Conservation (phyloP, 2,329 filamentous ascomycete genomes). For the Colletotrichum kahawae region DNA sequence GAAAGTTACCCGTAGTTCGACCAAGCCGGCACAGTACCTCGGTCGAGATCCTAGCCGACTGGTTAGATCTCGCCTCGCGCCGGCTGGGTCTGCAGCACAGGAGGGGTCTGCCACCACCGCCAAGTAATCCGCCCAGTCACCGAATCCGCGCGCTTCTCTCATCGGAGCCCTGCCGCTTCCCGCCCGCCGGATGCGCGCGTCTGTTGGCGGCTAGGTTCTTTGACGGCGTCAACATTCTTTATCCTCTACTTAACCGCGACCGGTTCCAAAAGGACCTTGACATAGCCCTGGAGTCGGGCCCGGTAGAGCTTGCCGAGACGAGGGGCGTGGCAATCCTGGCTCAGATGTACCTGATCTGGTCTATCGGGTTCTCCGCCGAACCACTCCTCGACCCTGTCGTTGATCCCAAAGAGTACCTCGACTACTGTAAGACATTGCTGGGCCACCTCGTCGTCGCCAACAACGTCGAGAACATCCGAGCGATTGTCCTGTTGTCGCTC, state of each 20-base stretch:
- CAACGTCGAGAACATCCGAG: slow-evolving; percentile 23
- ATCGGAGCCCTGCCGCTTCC: background rate
- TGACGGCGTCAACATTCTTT: slow-evolving; percentile 3
- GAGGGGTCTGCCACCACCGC: background rate
- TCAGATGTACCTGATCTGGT: background rate
- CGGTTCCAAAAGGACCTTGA: background rate
- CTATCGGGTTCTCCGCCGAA: background rate
- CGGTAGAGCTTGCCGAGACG: background rate
- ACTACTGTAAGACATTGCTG: slow-evolving; percentile 23
- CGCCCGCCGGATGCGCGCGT: background rate
- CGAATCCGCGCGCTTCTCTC: background rate
- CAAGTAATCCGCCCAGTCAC: background rate
- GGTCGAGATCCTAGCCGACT: slow-evolving; percentile 14
- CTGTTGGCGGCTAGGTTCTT: background rate
- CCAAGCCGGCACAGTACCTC: slow-evolving; percentile 14
- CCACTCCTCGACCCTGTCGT: background rate
- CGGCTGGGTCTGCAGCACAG: slow-evolving; percentile 7
- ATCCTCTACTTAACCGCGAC: slow-evolving; percentile 1
- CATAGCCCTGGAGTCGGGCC: background rate
- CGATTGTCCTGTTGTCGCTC: slow-evolving; percentile 21
- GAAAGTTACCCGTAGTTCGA: slow-evolving; percentile 10
- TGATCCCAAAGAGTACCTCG: slow-evolving; percentile 8
- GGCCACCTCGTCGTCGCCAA: slow-evolving; percentile 24
- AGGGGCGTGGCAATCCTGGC: background rate
- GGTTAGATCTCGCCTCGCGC: slow-evolving; percentile 12